phyloP scores from a whole-genome alignment of 192 early-diverging fungal genomes.

The Chytriomyces sp. region DNA sequence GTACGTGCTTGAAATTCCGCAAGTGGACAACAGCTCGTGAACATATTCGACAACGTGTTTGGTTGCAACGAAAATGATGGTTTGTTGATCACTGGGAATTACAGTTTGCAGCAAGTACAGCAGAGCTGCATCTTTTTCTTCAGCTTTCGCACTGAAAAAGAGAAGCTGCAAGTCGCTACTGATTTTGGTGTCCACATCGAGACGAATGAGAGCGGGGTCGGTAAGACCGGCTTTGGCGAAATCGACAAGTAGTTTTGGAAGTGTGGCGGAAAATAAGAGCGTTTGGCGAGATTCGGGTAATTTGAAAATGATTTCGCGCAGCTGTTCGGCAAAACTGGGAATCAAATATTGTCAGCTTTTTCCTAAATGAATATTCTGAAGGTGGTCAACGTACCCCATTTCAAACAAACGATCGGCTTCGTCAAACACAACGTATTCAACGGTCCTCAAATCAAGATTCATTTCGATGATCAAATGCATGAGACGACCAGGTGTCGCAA shows the following conservation, averaged over 20 bases:
- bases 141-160: constrained; percentile 84
- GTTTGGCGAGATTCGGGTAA: constrained; percentile 89
- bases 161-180: constrained; percentile 94
- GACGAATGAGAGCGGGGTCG: constrained; percentile 89
- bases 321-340: constrained; percentile 84
- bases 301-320: constrained; percentile 87
- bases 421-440: constrained; percentile 97
- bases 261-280: constrained; percentile 92
- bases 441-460: constrained; percentile 82
- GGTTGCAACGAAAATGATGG: constrained; percentile 93
- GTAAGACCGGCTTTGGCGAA: constrained; percentile 97
- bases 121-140: constrained; percentile 90
- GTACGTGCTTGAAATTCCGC: constrained; percentile 81
- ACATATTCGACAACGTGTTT: constrained; percentile 99
- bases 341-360: not conserved
- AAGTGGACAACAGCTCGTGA: constrained; percentile 68
- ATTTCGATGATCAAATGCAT: constrained; percentile 79
- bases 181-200: constrained; percentile 96
- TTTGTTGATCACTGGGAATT: constrained; percentile 74
- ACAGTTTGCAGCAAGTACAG: constrained; percentile 80
- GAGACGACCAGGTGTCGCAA: constrained; percentile 58
- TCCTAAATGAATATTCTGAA: not conserved
- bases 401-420: constrained; percentile 88
- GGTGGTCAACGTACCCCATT: not conserved
- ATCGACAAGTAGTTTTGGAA: constrained; percentile 90